Percentiles rank a stretch among this genome's conserved stretches.
Conservation (phyloP, 805 yeast genomes). For the Ogataea thermomethanolica region DNA sequence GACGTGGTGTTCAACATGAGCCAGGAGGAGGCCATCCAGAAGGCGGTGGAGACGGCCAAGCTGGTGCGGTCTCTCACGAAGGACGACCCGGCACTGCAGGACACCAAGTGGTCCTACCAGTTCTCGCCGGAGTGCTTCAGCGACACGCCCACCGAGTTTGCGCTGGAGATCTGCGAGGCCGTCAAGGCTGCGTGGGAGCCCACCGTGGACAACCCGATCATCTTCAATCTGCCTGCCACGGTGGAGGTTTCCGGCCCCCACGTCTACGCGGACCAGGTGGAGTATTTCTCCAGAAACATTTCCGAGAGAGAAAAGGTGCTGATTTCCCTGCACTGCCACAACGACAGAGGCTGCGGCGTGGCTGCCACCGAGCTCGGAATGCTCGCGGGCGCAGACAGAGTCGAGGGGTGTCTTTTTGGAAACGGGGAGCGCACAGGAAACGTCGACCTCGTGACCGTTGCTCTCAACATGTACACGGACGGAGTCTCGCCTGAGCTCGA, state of each 20-base stretch:
- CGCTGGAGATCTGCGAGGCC: slow-evolving; percentile 75
- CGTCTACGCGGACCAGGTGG: slow-evolving; percentile 77
- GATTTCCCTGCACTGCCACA: slow-evolving; percentile 72
- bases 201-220: slow-evolving; percentile 66
- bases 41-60: slow-evolving; percentile 69
- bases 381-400: slow-evolving; percentile 83
- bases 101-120: slow-evolving; percentile 67
- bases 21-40: slow-evolving; percentile 59
- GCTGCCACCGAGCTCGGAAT: slow-evolving; percentile 78
- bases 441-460: slow-evolving; percentile 73
- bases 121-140: slow-evolving; percentile 78
- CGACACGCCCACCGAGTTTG: slow-evolving; percentile 71
- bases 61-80: slow-evolving; percentile 67
- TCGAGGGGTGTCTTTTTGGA: slow-evolving; percentile 79
- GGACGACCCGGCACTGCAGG: slow-evolving; percentile 63
- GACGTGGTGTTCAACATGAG: slow-evolving; percentile 75
- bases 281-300: slow-evolving; percentile 65
- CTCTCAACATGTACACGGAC: slow-evolving; percentile 73
- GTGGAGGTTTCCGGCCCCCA: slow-evolving; percentile 76
- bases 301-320: slow-evolving; percentile 68
- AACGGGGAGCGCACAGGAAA: slow-evolving; percentile 86
- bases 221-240: slow-evolving; percentile 78
- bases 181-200: slow-evolving; percentile 80
- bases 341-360: slow-evolving; percentile 81
- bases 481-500: slow-evolving; percentile 72